Conservation (phyloP, 75 land plant genomes). For the Pinus albicaulis region DNA sequence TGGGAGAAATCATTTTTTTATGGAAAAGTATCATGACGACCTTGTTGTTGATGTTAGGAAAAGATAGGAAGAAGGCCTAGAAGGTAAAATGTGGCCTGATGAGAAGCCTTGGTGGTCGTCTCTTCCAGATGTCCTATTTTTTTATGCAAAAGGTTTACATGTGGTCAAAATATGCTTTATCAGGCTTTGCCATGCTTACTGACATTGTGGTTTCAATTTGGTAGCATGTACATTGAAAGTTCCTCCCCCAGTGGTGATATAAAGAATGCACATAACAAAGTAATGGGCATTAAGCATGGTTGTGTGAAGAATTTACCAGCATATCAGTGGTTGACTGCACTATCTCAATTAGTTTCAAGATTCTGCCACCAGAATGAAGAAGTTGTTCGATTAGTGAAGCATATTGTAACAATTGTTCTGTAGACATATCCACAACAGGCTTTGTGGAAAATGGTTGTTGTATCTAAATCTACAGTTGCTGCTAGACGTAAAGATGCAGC, state of each 20-base stretch:
- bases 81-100: conserved; percentile 36
- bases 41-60: conserved; percentile 85
- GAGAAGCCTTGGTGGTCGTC: conserved; percentile 88
- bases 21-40: conserved; percentile 94
- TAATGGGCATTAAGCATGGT: too few relatives aligned
- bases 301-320: conserved; percentile 93
- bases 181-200: conserved; percentile 94
- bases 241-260: conserved; percentile 66
- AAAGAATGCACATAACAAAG: conserved; percentile 58
- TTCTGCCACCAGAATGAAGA: too few relatives aligned
- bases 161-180: conserved; percentile 87
- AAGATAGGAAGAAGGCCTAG: conserved; percentile 71
- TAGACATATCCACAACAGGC: too few relatives aligned
- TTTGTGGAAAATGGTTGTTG: too few relatives aligned
- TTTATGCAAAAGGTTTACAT: conserved; percentile 95
- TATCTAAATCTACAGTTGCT: conserved; percentile 91
- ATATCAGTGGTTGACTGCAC: conserved; percentile 98
- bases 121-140: conserved; percentile 82
- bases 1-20: conserved; percentile 95
- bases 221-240: too few relatives aligned
- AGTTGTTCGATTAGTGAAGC: too few relatives aligned
- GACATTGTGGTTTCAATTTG: conserved; percentile 99
- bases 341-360: too few relatives aligned
- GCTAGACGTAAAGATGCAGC: conserved; percentile 90
- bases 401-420: too few relatives aligned